Evolutionary conservation across 305 asterid species (phyloP).

Genomic region (Striga hermonthica): DNA sequence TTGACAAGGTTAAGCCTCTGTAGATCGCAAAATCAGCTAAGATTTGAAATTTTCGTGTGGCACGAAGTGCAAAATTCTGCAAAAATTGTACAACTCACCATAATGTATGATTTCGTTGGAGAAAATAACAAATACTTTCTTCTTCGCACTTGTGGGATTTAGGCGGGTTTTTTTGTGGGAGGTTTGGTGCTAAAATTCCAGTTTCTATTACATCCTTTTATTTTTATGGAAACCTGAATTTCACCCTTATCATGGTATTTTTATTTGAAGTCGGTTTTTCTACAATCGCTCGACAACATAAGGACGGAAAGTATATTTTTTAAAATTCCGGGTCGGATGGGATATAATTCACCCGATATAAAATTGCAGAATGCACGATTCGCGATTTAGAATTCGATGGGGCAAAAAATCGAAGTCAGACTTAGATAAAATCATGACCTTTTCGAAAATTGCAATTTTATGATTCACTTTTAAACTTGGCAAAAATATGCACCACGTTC

Average conservation of each 20-base stretch:
- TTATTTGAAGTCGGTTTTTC: too few relatives aligned
- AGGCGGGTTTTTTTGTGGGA: slow-evolving; percentile 35
- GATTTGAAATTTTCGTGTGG: not conserved
- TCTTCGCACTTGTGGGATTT: slow-evolving; percentile 30
- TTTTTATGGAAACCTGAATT: slow-evolving; percentile 8
- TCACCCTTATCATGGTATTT: not conserved
- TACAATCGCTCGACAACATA: too few relatives aligned
- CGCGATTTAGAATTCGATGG: too few relatives aligned
- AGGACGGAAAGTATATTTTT: too few relatives aligned
- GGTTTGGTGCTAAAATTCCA: slow-evolving; percentile 8
- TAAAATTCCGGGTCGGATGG: too few relatives aligned
- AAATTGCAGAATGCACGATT: too few relatives aligned
- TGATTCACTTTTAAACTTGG: too few relatives aligned
- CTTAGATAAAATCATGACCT: too few relatives aligned
- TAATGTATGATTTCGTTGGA: slow-evolving; percentile 19
- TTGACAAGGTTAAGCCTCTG: slow-evolving; percentile 3
- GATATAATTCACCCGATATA: too few relatives aligned
- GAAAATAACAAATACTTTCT: not conserved
- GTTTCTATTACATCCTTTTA: not conserved
- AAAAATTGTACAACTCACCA: slow-evolving; percentile 33
- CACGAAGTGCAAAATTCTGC: slow-evolving; percentile 18
- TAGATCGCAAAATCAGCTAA: slow-evolving; percentile 7
- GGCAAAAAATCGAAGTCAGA: too few relatives aligned
- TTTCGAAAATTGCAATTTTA: too few relatives aligned
- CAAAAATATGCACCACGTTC: too few relatives aligned